A percentile compares a stretch with the other conserved stretches of the same genome.
Conservation (phyloP, 148 eudicot species). For the Fallopia convolvulus region DNA sequence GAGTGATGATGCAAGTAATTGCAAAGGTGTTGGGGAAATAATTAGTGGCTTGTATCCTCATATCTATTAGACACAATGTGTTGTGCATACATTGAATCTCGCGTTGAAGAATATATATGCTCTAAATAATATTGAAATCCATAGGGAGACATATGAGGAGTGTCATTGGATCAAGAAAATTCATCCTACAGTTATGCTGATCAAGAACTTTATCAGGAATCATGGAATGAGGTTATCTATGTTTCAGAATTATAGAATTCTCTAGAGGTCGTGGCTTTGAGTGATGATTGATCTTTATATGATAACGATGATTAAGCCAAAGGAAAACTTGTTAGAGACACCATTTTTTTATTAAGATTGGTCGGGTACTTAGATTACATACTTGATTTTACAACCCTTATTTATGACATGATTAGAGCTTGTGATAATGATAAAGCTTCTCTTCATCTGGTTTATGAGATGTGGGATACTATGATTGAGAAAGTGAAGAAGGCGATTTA, state of each 20-base stretch:
- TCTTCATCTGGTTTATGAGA: conserved; percentile 20
- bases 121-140: background rate
- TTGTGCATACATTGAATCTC: conserved; percentile 20
- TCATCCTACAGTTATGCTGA: background rate
- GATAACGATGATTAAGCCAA: conserved; percentile 14
- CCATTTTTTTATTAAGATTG: conserved; percentile 9
- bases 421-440: conserved; percentile 9
- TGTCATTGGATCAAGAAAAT: conserved; percentile 19
- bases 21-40: background rate
- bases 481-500: conserved; percentile 8
- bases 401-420: conserved; percentile 9
- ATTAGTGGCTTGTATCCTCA: conserved; percentile 2
- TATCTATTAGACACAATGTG: conserved; percentile 14
- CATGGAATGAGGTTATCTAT: conserved; percentile 20
- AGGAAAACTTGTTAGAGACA: conserved; percentile 12
- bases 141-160: conserved; percentile 10
- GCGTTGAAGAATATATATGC: conserved; percentile 19
- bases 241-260: conserved; percentile 13
- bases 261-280: conserved; percentile 16
- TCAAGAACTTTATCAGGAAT: conserved; percentile 24
- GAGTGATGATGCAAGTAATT: conserved; percentile 14
- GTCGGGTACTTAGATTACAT: conserved; percentile 18
- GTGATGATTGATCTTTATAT: background rate
- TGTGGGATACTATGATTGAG: conserved; percentile 16
- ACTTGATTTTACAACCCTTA: background rate